These are phyloP conservation scores for Scheffersomyces titani DNA, from an alignment of 1,139 yeast genomes.

Conservation along the genomic window DNA sequence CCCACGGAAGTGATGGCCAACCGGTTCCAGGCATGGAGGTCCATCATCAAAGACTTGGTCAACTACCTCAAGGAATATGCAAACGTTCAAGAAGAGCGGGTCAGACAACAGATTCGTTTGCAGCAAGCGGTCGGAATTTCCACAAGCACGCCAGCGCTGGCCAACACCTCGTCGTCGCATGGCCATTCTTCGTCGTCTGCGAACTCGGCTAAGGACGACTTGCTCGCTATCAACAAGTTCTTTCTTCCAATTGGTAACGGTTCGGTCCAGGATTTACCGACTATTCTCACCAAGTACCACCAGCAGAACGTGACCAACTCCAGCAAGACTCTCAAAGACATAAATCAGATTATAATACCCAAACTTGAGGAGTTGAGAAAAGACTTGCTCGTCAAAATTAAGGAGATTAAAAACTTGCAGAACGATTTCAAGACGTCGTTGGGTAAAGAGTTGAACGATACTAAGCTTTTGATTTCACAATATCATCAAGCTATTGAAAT, in stretches of 20 bases:
- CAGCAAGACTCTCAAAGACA: conserved; percentile 69
- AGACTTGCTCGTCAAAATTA: conserved; percentile 79
- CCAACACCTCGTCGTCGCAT: conserved; percentile 16
- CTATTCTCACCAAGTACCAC: conserved; percentile 71
- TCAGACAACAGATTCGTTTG: conserved; percentile 77
- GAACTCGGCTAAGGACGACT: conserved; percentile 26
- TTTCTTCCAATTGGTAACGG: conserved; percentile 79
- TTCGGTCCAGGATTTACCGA: conserved; percentile 80
- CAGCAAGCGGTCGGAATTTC: conserved; percentile 69
- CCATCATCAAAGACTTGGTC: conserved; percentile 71
- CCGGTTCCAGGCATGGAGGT: conserved; percentile 86
- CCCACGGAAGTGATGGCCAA: conserved; percentile 88
- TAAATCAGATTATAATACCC: conserved; percentile 70
- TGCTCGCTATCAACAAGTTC: conserved; percentile 45
- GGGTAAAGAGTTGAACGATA: conserved; percentile 64
- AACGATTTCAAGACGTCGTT: conserved; percentile 83
- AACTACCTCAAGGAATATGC: conserved; percentile 78
- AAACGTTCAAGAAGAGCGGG: conserved; percentile 82
- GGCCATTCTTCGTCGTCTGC: conserved; percentile 11
- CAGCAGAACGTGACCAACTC: conserved; percentile 69
- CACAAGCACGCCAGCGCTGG: conserved; percentile 14
- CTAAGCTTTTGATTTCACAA: conserved; percentile 52
- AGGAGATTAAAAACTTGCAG: conserved; percentile 79
- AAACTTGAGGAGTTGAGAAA: conserved; percentile 82
- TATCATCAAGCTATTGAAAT: conserved; percentile 47